Base-by-base conservation (phyloP, 2,329 filamentous ascomycete species). In the Ciborinia camelliae region DNA sequence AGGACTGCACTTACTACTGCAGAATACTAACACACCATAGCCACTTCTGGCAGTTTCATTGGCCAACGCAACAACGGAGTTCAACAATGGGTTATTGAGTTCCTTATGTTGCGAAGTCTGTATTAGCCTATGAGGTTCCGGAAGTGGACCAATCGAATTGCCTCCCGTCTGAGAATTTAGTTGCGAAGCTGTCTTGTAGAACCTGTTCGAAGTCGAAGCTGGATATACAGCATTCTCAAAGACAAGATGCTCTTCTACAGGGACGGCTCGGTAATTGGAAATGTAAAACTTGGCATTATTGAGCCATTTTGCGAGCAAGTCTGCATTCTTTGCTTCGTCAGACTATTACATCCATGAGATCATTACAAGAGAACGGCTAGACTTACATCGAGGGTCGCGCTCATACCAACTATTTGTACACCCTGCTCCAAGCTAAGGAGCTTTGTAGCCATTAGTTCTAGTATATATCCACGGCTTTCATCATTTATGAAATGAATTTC, bases 401-500 rank as follows among this genome's bases (percentile, higher is more conserved):
- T 92, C 90, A 93, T 92, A 69, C 88, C 90, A 65, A 92, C 79
- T 26, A 92, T 86, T 72, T 92, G 90, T 23, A 90, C 81, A 30
- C 81, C 77, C 65, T 90, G 84, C 32, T 85, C 86, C 28, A 92
- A 76, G 64, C 86, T 83, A n/a, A 91, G 77, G 37, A 92, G 73
- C 72, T 92, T 92, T 4, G 89, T 90, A 6, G 87, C 86, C 76
- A 91, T 85, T 7, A 92, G 79, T 73, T 93, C 90, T 63, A 92
- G 79, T 1, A 92, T 80, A 73, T 92, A 92, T 4, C 90, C 90
- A n/a, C 90, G 85, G 69, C 88, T 84, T 67, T 89, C 87, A 73
- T 92, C 90, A 70, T 91, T 87, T 52, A 92, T 81, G 89, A 93
- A 92, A 73, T 93, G 90, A n/a, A 92, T 78, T 73, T 93, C 90